phyloP scores from a whole-genome alignment of 495 filamentous ascomycete species.

The Penicillium atrosanguineum region DNA sequence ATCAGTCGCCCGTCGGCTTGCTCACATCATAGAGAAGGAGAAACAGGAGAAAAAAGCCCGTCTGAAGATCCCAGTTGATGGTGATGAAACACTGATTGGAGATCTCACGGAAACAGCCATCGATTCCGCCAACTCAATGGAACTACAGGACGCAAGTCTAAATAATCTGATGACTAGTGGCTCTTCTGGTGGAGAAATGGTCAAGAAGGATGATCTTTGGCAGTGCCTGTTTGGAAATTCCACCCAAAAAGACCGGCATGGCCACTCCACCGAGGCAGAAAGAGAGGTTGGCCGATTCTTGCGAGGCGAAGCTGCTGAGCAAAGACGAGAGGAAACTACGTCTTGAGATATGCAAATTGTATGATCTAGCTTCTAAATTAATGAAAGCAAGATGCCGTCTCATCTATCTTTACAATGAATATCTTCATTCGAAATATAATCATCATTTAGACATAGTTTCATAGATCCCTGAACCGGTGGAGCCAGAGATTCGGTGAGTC shows the following conservation, averaged over 20 bases:
- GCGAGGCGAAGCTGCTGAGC: conserved; percentile 48
- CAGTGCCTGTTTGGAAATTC: conserved; percentile 73
- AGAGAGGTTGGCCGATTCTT: conserved; percentile 44
- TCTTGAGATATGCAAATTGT: neutral
- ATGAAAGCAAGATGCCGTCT: neutral
- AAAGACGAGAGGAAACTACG: conserved; percentile 23
- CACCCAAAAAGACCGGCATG: conserved; percentile 19
- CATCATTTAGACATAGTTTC: neutral
- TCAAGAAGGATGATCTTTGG: conserved; percentile 81
- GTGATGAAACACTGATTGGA: conserved; percentile 22
- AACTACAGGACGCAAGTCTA: conserved; percentile 69
- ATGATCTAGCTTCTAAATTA: neutral
- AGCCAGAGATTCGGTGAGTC: neutral
- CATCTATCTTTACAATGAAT: neutral
- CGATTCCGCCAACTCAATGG: conserved; percentile 77
- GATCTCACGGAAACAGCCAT: conserved; percentile 57
- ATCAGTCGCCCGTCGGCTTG: conserved; percentile 71
- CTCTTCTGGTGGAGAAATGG: conserved; percentile 72
- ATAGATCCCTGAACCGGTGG: neutral
- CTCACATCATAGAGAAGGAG: conserved; percentile 61
- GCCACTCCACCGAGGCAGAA: conserved; percentile 26
- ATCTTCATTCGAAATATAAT: neutral
- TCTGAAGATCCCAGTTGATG: conserved; percentile 18
- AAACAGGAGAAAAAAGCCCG: conserved; percentile 22
- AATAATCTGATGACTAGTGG: conserved; percentile 66